phyloP scores from a whole-genome alignment of 176 grass and related monocot species.

The Musa schizocarpa region DNA sequence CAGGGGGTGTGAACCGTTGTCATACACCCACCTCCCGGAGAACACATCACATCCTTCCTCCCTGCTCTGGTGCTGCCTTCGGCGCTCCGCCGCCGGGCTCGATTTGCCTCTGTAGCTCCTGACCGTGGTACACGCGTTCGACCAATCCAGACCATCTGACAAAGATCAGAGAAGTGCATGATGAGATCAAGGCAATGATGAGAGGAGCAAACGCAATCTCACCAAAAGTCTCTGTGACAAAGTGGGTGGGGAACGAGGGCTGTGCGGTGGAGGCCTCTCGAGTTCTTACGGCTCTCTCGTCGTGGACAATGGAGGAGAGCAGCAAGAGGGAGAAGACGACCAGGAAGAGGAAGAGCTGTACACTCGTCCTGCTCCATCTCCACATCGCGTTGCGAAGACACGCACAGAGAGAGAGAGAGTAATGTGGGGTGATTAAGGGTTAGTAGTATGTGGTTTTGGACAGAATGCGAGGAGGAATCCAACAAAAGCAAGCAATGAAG shows the following conservation, averaged over 20 bases:
- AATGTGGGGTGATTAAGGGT: background rate
- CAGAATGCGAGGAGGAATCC: background rate
- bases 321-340: background rate
- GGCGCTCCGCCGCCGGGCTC: background rate
- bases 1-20: constrained; percentile 4
- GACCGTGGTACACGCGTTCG: background rate
- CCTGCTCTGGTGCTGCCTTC: background rate
- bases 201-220: background rate
- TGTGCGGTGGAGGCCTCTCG: background rate
- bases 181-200: background rate
- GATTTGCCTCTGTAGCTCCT: background rate
- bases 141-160: constrained; percentile 12
- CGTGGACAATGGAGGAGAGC: background rate
- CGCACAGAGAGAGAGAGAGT: background rate
- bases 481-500: no score
- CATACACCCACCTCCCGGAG: constrained; percentile 10
- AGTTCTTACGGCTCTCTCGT: background rate
- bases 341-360: background rate
- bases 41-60: constrained; percentile 5
- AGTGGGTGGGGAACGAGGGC: constrained; percentile 3
- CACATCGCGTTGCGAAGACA: background rate
- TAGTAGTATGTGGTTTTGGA: background rate
- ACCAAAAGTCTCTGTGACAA: background rate
- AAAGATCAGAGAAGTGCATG: background rate
- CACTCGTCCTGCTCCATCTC: background rate